Percentiles rank a stretch among this genome's conserved stretches.
Evolutionary conservation across 1,139 yeast species (phyloP).

Genomic region (Pichia sp.): DNA sequence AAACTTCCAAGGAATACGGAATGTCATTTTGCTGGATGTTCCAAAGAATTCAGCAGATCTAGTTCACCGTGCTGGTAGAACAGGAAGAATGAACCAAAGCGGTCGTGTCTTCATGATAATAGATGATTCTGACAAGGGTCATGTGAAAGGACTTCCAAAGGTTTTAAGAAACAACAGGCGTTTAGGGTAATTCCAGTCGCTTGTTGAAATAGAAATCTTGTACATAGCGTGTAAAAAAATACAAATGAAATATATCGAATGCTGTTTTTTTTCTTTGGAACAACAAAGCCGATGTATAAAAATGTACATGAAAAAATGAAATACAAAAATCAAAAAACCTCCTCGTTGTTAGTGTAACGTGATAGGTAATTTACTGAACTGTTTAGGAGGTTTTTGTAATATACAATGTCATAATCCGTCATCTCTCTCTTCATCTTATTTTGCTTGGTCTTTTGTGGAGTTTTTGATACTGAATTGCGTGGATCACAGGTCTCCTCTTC

Average conservation of each 20-base stretch:
- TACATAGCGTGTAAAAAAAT: constrained; percentile 3
- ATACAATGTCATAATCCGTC: constrained; percentile 25
- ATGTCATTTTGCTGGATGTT: constrained; percentile 78
- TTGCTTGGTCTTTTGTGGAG: background rate
- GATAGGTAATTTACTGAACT: constrained; percentile 27
- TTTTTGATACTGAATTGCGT: background rate
- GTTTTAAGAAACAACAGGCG: constrained; percentile 55
- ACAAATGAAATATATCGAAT: background rate
- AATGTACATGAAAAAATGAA: constrained; percentile 16
- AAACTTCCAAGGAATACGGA: constrained; percentile 77
- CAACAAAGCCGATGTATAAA: background rate
- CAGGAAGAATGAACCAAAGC: constrained; percentile 85
- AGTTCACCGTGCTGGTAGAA: constrained; percentile 89
- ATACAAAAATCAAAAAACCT: constrained; percentile 17
- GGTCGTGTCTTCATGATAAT: constrained; percentile 82
- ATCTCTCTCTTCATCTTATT: constrained; percentile 8
- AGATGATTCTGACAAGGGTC: constrained; percentile 66
- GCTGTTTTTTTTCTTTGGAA: background rate
- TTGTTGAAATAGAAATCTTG: constrained; percentile 1
- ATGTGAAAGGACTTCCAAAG: constrained; percentile 81
- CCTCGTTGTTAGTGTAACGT: constrained; percentile 2
- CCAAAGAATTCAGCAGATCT: constrained; percentile 84
- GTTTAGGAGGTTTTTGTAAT: constrained; percentile 24
- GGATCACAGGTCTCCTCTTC: background rate
- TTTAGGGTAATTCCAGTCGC: constrained; percentile 24